Percentiles rank a stretch among this genome's conserved stretches.
These are phyloP conservation scores for Chloris gayana DNA, from an alignment of 176 grass and related monocot species.

Conservation along the genomic window DNA sequence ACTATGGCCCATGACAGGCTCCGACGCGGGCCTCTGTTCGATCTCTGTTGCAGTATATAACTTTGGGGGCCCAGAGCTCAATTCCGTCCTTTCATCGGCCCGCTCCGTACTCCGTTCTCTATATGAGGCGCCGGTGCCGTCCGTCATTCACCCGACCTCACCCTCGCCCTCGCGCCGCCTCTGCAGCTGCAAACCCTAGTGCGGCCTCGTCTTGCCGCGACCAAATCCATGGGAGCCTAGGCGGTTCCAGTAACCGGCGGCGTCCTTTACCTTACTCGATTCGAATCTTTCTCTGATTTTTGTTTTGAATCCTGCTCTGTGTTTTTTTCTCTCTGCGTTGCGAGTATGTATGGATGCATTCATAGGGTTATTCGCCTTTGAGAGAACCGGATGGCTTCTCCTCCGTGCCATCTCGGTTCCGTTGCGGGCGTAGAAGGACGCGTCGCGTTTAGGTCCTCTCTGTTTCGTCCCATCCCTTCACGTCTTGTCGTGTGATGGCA, in stretches of 20 bases:
- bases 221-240: background rate
- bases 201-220: too few species aligned
- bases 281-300: background rate
- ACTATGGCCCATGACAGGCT: background rate
- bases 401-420: constrained; percentile 41
- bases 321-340: background rate
- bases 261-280: too few species aligned
- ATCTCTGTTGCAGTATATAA: background rate
- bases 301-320: background rate
- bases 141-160: too few species aligned
- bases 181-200: constrained; percentile 12
- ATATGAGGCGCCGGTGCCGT: background rate
- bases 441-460: background rate
- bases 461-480: background rate
- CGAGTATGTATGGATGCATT: background rate
- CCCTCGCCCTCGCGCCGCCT: too few species aligned
- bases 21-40: background rate
- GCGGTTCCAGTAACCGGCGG: too few species aligned
- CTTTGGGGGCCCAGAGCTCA: background rate
- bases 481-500: constrained; percentile 22
- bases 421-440: constrained; percentile 52
- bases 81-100: background rate
- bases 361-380: constrained; percentile 6
- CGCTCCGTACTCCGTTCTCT: background rate
- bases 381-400: constrained; percentile 47